A percentile compares a stretch with the other conserved stretches of the same genome.
Conservation (phyloP, 2,329 filamentous ascomycete genomes). For the Aspergillus jensenii region DNA sequence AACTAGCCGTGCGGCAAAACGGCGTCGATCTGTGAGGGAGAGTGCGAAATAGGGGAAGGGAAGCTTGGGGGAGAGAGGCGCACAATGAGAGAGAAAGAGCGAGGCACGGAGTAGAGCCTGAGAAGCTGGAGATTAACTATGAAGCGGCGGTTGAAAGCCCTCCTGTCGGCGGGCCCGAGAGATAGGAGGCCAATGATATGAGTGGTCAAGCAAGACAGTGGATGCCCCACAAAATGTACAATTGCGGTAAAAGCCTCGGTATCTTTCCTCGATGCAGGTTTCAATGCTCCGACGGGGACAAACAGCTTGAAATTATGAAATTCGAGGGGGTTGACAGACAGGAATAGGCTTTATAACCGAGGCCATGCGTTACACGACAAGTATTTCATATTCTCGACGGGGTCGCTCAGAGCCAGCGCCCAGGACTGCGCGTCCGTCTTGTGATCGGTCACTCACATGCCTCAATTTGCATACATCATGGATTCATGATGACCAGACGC, state of each 20-base stretch:
- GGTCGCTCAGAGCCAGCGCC: background rate
- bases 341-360: background rate
- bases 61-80: background rate
- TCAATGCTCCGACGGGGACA: background rate
- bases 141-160: background rate
- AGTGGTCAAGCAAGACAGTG: background rate
- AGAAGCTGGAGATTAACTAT: background rate
- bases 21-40: background rate
- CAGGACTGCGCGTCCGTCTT: background rate
- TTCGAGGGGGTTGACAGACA: background rate
- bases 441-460: slow-evolving; percentile 1
- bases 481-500: background rate
- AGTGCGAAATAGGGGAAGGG: background rate
- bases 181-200: background rate
- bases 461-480: background rate
- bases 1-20: background rate
- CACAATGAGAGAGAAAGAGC: background rate
- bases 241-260: slow-evolving; percentile 7
- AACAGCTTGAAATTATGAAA: background rate
- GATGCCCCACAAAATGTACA: background rate
- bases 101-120: background rate
- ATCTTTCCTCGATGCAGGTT: background rate
- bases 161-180: background rate
- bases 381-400: background rate
- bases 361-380: background rate